These are phyloP conservation scores for Raphanus hybrid DNA, from an alignment of 441 rosid species.

Conservation along the genomic window DNA sequence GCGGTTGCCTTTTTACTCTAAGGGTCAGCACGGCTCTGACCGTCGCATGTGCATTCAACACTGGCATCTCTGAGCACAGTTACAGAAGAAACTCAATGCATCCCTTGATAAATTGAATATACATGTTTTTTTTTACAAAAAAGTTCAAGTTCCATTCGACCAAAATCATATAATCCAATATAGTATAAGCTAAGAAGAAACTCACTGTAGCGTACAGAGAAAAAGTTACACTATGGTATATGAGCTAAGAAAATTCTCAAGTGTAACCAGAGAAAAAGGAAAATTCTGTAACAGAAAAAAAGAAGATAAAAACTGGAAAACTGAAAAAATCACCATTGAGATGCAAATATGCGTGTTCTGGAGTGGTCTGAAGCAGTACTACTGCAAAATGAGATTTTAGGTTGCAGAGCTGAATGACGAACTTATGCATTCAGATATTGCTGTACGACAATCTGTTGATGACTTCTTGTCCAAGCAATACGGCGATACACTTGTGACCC, in stretches of 20 bases:
- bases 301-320: background rate
- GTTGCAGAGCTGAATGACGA: conserved; percentile 53
- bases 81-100: too few species aligned
- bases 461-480: conserved; percentile 48
- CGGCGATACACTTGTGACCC: conserved; percentile 53
- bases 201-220: conserved; percentile 19
- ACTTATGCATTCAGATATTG: conserved; percentile 46
- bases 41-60: too few species aligned
- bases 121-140: too few species aligned
- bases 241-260: conserved; percentile 27
- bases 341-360: background rate
- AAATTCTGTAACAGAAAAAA: conserved; percentile 1
- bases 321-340: background rate
- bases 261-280: conserved; percentile 8
- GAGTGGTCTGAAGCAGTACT: conserved; percentile 16
- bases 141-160: background rate
- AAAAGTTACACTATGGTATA: conserved; percentile 19
- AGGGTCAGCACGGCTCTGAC: too few species aligned
- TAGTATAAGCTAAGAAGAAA: conserved; percentile 32
- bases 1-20: too few species aligned
- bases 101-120: too few species aligned
- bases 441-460: conserved; percentile 49
- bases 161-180: conserved; percentile 28
- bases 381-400: conserved; percentile 38
- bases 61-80: too few species aligned